Conservation (phyloP, 148 eudicot species). For the Amaranthus palmeri region DNA sequence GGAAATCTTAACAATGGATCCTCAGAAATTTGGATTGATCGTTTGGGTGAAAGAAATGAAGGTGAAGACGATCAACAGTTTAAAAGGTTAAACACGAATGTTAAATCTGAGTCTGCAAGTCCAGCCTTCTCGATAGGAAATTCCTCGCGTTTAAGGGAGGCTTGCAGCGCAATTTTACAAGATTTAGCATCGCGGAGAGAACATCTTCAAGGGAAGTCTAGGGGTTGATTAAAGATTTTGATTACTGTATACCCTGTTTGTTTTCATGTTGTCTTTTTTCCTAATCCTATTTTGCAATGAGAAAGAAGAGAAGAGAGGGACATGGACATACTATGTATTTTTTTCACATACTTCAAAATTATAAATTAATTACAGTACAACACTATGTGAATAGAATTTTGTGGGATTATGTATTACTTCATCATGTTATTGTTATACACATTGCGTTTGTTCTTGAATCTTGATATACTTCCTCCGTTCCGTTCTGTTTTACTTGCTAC, state of each 20-base stretch:
- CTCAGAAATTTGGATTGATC: conserved; percentile 26
- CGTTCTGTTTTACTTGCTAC: too few species aligned
- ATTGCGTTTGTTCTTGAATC: too few species aligned
- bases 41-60: conserved; percentile 24
- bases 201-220: conserved; percentile 8
- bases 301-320: too few species aligned
- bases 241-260: not conserved
- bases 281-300: not conserved
- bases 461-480: too few species aligned
- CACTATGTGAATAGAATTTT: conserved; percentile 28
- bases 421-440: too few species aligned
- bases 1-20: conserved; percentile 32
- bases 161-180: conserved; percentile 27
- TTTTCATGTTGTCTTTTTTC: not conserved
- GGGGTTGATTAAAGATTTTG: not conserved
- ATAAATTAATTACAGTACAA: conserved; percentile 11
- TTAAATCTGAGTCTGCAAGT: conserved; percentile 45
- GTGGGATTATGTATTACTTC: conserved; percentile 12
- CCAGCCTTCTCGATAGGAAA: conserved; percentile 21
- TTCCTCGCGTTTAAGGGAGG: conserved; percentile 35
- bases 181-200: conserved; percentile 28
- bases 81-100: conserved; percentile 39
- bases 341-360: conserved; percentile 18
- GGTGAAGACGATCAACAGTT: conserved; percentile 31
- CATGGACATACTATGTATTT: too few species aligned